Conservation (phyloP, 306 rosid species). For the Astragalus glycyphyllos region DNA sequence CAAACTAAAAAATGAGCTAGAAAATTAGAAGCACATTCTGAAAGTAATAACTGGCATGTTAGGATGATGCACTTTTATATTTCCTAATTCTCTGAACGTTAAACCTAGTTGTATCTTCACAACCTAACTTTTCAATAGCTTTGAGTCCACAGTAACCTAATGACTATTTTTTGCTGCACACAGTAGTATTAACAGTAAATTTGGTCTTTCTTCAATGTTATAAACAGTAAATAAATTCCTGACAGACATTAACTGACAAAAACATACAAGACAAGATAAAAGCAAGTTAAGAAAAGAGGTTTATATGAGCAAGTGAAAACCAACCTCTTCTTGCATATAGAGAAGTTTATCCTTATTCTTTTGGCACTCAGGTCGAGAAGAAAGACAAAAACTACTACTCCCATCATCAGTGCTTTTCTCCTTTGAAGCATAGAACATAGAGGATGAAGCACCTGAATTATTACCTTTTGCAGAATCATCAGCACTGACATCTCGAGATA, state of each 20-base stretch:
- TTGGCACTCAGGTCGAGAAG: conserved; percentile 70
- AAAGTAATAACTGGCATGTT: background rate
- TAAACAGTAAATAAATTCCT: conserved; percentile 10
- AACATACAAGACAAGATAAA: conserved; percentile 23
- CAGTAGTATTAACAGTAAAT: conserved; percentile 11
- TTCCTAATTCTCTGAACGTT: conserved; percentile 7
- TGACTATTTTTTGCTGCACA: conserved; percentile 3
- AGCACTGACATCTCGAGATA: conserved; percentile 52
- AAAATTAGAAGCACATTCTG: conserved; percentile 7
- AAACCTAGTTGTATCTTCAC: conserved; percentile 3
- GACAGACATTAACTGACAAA: conserved; percentile 40
- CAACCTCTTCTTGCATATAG: conserved; percentile 90
- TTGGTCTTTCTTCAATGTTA: conserved; percentile 2
- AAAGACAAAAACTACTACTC: conserved; percentile 51
- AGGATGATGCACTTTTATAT: conserved; percentile 2
- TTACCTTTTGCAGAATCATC: conserved; percentile 38
- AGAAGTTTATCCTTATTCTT: conserved; percentile 80
- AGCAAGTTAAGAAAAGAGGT: conserved; percentile 14
- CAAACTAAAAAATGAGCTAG: background rate
- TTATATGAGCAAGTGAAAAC: conserved; percentile 35
- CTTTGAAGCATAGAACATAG: conserved; percentile 55
- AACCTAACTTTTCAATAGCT: conserved; percentile 12
- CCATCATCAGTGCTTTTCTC: conserved; percentile 56
- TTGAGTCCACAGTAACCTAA: conserved; percentile 37
- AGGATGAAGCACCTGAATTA: conserved; percentile 57